phyloP scores from a whole-genome alignment of 2,329 filamentous ascomycete species.

The Trichoderma sp. region DNA sequence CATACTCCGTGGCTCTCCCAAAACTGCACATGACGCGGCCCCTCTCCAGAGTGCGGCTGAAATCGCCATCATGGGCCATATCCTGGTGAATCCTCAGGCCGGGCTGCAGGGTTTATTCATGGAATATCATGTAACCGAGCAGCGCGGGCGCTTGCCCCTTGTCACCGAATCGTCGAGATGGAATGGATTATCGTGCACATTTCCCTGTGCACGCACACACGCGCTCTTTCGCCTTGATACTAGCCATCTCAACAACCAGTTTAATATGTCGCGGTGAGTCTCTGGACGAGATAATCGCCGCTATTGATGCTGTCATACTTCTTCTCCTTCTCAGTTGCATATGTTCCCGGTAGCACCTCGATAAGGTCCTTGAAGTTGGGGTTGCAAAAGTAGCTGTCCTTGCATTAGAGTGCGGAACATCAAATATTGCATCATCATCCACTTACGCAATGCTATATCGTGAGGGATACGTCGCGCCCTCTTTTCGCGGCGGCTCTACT shows the following conservation, averaged over 20 bases:
- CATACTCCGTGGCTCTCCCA: not conserved
- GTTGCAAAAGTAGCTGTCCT: conserved; percentile 79
- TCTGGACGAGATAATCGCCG: conserved; percentile 76
- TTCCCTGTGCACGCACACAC: not conserved
- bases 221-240: not conserved
- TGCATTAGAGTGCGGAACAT: not conserved
- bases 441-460: conserved; percentile 80
- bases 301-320: conserved; percentile 78
- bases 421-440: not conserved
- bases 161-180: not conserved
- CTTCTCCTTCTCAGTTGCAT: conserved; percentile 60
- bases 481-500: conserved; percentile 71
- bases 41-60: not conserved
- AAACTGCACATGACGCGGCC: conserved; percentile 12
- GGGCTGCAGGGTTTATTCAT: not conserved
- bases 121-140: not conserved
- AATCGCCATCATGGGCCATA: not conserved
- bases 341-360: conserved; percentile 79
- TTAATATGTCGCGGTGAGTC: conserved; percentile 69
- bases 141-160: not conserved
- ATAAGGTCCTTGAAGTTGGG: conserved; percentile 75
- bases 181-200: not conserved
- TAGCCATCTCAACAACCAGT: not conserved
- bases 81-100: not conserved
- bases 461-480: conserved; percentile 62